Conservation (phyloP, 345 rosid genomes). For the Salix brachista region DNA sequence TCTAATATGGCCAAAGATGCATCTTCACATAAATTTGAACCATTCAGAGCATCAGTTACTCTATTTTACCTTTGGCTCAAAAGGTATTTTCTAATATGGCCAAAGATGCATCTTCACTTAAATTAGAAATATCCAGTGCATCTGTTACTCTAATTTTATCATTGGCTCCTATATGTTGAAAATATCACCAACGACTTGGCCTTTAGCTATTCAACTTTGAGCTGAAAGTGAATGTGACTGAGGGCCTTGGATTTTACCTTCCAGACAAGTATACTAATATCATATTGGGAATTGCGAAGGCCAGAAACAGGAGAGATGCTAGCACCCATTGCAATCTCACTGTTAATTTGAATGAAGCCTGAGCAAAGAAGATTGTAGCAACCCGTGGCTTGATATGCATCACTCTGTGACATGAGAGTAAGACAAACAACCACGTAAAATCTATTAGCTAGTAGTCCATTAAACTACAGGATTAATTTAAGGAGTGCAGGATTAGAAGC, state of each 20-base stretch:
- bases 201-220: neutral
- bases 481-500: constrained; percentile 14
- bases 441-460: neutral
- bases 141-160: too few relatives aligned
- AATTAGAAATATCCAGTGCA: neutral
- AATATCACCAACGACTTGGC: neutral
- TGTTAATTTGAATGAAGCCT: constrained; percentile 93
- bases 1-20: neutral
- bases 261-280: constrained; percentile 91
- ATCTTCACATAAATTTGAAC: neutral
- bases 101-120: constrained; percentile 3
- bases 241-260: constrained; percentile 45
- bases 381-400: constrained; percentile 96
- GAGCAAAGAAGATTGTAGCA: constrained; percentile 93
- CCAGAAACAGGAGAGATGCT: constrained; percentile 90
- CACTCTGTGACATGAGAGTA: constrained; percentile 46
- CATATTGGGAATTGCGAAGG: constrained; percentile 59
- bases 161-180: neutral
- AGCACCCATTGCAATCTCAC: constrained; percentile 96
- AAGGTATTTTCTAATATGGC: neutral
- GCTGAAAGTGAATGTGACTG: neutral
- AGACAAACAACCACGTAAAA: neutral
- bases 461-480: neutral
- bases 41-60: neutral
- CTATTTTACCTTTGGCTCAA: too few relatives aligned